Base-by-base conservation (phyloP, 371 early-diverging fungal species). In the Aphelidium insulamus region DNA sequence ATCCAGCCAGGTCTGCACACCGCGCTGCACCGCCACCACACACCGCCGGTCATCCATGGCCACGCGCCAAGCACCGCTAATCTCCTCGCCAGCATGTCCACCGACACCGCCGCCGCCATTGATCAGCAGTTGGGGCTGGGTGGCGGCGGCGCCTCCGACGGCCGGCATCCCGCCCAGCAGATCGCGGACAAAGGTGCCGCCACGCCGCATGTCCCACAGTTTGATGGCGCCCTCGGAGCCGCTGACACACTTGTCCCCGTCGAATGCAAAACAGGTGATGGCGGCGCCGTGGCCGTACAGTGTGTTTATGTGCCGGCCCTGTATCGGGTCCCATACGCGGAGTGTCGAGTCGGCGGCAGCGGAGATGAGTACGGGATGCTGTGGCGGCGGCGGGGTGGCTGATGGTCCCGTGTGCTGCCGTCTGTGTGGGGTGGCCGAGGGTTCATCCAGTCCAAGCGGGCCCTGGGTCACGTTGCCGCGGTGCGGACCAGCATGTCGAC, bases 271-370 rank as follows among this genome's bases (percentile, higher is more conserved):
- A 35, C 87, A 88, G 1, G 91, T 94, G 32, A 94, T 88, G 14
- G 94, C 84, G 2, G 71, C 76, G 10, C 58, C 33, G 44, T 85
- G 81, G 1, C 64, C 71, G 6, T 59, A 57, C 17, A 86, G 55
- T 21, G 10, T 22, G 39, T 36, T 20, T 32, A 58, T 40, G 42
- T 76, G 76, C 15, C 62, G 58, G 6, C 78, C 77, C 11, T 69
- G 63, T 14, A 52, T 52, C 6, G 81, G 71, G 20, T 68, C 65
- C 99, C 99, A 99, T 14, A 98, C 71, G 2, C 90, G 69, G n/a
- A 91, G 65, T 5, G 81, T 74, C 9, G 78, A 59, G 44, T 99
- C 99, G 3, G 95, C 97, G n/a, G 88, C 79, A 4, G 87, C 94
- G 27, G 77, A 88, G 1, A 91, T 81, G 11, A 94, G n/a, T n/a